A percentile compares a stretch with the other conserved stretches of the same genome.
Evolutionary conservation across 169 alveolate species (phyloP).

Genomic region (Babesia bigemina): DNA sequence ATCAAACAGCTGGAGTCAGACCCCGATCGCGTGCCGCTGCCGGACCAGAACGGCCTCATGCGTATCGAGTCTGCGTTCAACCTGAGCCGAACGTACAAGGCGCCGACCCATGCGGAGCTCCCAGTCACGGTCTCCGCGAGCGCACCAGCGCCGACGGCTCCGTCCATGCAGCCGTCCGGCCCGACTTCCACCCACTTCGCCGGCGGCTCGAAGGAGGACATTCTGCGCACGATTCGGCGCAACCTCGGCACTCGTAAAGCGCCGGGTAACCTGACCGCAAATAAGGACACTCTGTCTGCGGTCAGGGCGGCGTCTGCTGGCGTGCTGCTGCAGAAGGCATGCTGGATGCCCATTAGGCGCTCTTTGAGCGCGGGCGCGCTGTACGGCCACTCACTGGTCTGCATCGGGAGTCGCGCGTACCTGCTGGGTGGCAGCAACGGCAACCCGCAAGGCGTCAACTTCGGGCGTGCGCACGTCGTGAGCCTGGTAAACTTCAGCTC

Average conservation of each 20-base stretch:
- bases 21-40: slow-evolving; percentile 80
- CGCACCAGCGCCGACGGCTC: slow-evolving; percentile 7
- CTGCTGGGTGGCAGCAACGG: slow-evolving; percentile 85
- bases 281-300: slow-evolving; percentile 28
- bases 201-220: slow-evolving; percentile 59
- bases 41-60: slow-evolving; percentile 85
- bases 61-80: slow-evolving; percentile 84
- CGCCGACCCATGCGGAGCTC: slow-evolving; percentile 36
- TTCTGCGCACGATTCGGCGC: slow-evolving; percentile 58
- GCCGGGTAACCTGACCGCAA: not conserved
- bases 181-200: slow-evolving; percentile 4
- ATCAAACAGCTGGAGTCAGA: slow-evolving; percentile 82
- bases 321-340: slow-evolving; percentile 69
- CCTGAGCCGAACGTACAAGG: slow-evolving; percentile 76
- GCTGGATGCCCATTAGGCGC: slow-evolving; percentile 80
- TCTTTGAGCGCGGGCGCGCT: slow-evolving; percentile 75
- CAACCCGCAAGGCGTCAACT: slow-evolving; percentile 73
- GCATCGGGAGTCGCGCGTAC: slow-evolving; percentile 83
- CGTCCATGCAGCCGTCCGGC: not conserved
- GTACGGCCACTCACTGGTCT: slow-evolving; percentile 83
- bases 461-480: slow-evolving; percentile 78
- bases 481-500: slow-evolving; percentile 81
- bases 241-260: slow-evolving; percentile 51
- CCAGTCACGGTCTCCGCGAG: slow-evolving; percentile 19
- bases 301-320: slow-evolving; percentile 67